phyloP scores from a whole-genome alignment of 176 grass and related monocot genomes.

The Echinochloa phyllopogon region DNA sequence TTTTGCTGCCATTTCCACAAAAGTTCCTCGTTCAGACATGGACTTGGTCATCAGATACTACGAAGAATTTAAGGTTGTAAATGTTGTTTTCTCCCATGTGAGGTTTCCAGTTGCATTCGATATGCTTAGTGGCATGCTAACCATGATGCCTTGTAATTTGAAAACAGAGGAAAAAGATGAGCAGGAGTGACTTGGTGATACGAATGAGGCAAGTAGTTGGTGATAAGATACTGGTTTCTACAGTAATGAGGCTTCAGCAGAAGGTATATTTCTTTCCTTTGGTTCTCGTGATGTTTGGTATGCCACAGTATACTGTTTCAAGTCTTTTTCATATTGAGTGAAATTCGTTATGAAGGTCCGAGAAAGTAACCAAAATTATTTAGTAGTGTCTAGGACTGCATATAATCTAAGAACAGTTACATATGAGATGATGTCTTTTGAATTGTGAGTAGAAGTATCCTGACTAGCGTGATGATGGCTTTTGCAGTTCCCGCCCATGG shows the following conservation, averaged over 20 bases:
- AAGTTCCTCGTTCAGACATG: slow-evolving; percentile 71
- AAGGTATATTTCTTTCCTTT: slow-evolving; percentile 48
- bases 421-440: neutral
- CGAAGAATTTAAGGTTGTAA: slow-evolving; percentile 78
- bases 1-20: slow-evolving; percentile 78
- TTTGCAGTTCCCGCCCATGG: slow-evolving; percentile 19
- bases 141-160: slow-evolving; percentile 27
- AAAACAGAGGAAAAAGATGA: slow-evolving; percentile 72
- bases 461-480: neutral
- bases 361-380: neutral
- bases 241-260: slow-evolving; percentile 65
- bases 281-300: neutral
- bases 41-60: slow-evolving; percentile 60
- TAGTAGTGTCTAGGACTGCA: neutral
- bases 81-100: neutral
- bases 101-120: neutral
- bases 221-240: slow-evolving; percentile 76
- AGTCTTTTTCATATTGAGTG: neutral
- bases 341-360: neutral
- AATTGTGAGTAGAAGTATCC: neutral
- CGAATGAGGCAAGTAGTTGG: slow-evolving; percentile 65
- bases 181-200: slow-evolving; percentile 61
- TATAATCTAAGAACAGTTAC: neutral
- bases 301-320: neutral
- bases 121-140: slow-evolving; percentile 36